Evolutionary conservation across 1,284 basidiomycete species (phyloP), one percentile per base, ranked within the genome.

Genomic region (Xerocomus cyaneibrunnescens): DNA sequence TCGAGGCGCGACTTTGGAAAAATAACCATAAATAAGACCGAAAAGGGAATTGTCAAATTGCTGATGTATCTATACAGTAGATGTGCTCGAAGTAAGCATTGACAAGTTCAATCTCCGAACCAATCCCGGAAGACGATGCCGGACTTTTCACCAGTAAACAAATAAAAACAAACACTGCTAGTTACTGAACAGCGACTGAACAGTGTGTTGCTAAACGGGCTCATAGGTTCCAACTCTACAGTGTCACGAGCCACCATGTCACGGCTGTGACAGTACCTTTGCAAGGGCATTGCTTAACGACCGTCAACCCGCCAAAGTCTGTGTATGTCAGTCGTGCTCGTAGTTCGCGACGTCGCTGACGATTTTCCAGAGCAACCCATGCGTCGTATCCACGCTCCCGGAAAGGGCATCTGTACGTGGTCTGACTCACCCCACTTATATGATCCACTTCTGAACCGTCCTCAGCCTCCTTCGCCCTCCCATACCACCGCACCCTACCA

Each of bases 361-460:
- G 23, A 42, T 38, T 9, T 27, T 14, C 3, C 37, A 76, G 74
- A 76, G 53, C 63, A 75, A 72, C n/a, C 63, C 76, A 90, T 90
- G 87, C 88, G 89, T 90, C 89, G 92, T 72, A 93, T 95, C 91
- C 93, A 96, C 84, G 92, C 92, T 84, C 92, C 92, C 76, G 92
- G 92, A 79, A 96, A 98, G 91, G 94, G 93, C 83, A 95, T 96
- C 81, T 92, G 88, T 91, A 75, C 65, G 85, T 83, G 14, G 51
- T 51, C 19, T 4, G 12, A 8, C 53, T 21, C 36, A 10, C 16
- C 23, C 10, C 5, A 8, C 19, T 14, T 27, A 19, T 27, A 27
- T 23, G 32, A 22, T 47, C 17, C 30, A 10, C 21, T 42, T 10
- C 31, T 53, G 27, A 57, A 35, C n/a, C 3, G 12, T n/a, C 7